Conservation (phyloP, 805 yeast genomes). For the Limtongozyma cylindracea region DNA sequence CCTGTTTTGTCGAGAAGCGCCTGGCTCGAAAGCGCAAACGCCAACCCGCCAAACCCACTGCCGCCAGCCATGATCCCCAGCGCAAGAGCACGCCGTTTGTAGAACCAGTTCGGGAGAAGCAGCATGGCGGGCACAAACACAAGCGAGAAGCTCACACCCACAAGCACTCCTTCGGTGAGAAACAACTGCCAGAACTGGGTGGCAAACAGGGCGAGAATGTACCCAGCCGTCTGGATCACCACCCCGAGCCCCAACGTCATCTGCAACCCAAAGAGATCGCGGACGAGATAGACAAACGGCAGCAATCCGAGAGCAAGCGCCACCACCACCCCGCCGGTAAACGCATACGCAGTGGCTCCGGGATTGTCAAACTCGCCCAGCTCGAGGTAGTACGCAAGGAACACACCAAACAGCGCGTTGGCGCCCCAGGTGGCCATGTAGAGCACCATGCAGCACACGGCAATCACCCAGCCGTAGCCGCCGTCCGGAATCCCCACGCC, state of each 20-base stretch:
- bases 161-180: conserved; percentile 41
- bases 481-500: too few relatives aligned
- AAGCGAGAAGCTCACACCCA: conserved; percentile 30
- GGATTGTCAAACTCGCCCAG: conserved; percentile 40
- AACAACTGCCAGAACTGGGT: conserved; percentile 38
- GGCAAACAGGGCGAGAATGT: conserved; percentile 33
- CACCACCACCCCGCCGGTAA: conserved; percentile 40
- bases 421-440: conserved; percentile 44
- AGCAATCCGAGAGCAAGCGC: conserved; percentile 29
- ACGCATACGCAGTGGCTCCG: too few relatives aligned
- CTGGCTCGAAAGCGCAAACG: conserved; percentile 3
- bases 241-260: conserved; percentile 30
- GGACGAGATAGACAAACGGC: conserved; percentile 24
- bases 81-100: conserved; percentile 31
- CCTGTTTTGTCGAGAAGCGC: conserved; percentile 13
- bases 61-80: conserved; percentile 22
- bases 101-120: conserved; percentile 46
- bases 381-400: conserved; percentile 23
- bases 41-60: conserved; percentile 24
- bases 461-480: too few relatives aligned
- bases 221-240: conserved; percentile 22
- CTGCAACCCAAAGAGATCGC: conserved; percentile 24
- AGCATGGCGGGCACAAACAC: conserved; percentile 32
- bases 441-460: too few relatives aligned
- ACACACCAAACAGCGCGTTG: conserved; percentile 32